Evolutionary conservation across 1,284 basidiomycete genomes (phyloP), one percentile per base, ranked within the genome.

Genomic region (Naganishia cerealis): DNA sequence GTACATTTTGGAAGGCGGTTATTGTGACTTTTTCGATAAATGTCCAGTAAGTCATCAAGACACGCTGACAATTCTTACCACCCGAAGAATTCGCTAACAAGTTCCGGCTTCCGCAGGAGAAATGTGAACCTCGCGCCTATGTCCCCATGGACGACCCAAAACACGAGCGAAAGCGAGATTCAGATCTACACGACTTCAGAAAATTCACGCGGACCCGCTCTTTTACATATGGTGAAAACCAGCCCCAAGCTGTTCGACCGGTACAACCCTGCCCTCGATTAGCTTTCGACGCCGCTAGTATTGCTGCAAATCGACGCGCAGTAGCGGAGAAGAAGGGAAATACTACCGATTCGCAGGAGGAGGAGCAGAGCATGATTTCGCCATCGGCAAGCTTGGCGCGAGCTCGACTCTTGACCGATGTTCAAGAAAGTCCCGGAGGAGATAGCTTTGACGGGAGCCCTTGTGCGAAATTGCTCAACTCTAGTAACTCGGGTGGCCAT

Each of bases 1-100:
- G 6, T 99, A 99, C 83, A 87, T 99, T 72, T 86, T 99, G 8
- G 91, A 96, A 79, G 96, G 96, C 55, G 95, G 95, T 8, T 99
- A 97, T 80, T 91, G 87, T 74, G 86, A 87, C 63, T 99, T 94
- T 81, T 97, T 86, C 83, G 86, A 87, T 73, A 80, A 82, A 48
- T 88, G 85, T 68, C 82, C 86, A 1, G 75, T 80, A 56, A 33
- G 79, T 77, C 10, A 33, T 33, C 29, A 33, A 33, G 21, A 39
- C 13, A 18, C n/a, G 15, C 13, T 39, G n/a, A 5, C 12, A 12
- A 12, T 18, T 3, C 50, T 21, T 57, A 0, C 29, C 7, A n/a
- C 13, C 12, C 7, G 10, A 3, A 12, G 29, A 18, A 16, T 21
- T 4, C 8, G 40, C 42, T 26, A 48, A 40, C 24, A 3, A 0